Evolutionary conservation across 495 filamentous ascomycete genomes (phyloP).

Genomic region (Penicillium bialowiezense): DNA sequence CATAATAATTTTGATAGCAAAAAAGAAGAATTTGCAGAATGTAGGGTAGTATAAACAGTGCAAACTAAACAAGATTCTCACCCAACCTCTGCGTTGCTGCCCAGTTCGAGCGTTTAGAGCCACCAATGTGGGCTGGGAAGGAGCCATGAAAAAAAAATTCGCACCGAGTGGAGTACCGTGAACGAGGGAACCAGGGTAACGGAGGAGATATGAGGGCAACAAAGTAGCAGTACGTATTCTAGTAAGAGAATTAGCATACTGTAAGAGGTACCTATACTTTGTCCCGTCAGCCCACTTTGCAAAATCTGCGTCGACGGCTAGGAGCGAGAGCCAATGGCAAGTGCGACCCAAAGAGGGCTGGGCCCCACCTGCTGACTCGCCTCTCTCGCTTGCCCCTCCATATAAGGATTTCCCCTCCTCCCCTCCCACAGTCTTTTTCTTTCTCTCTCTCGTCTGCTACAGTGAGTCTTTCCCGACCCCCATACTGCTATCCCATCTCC

Average conservation of each 20-base stretch:
- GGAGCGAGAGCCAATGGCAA: conserved; percentile 31
- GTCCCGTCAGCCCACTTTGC: conserved; percentile 22
- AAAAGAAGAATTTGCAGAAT: not conserved
- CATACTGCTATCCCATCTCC: conserved; percentile 18
- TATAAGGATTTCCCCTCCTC: conserved; percentile 50
- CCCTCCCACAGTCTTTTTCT: conserved; percentile 43
- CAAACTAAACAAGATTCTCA: conserved; percentile 14
- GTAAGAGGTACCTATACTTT: conserved; percentile 2
- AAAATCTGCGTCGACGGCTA: conserved; percentile 35
- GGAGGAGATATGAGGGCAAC: not conserved
- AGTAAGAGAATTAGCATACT: not conserved
- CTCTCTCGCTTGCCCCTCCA: conserved; percentile 52
- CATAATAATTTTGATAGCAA: conserved; percentile 10
- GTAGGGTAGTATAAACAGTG: conserved; percentile 18
- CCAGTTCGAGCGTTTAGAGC: conserved; percentile 26
- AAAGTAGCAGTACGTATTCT: not conserved
- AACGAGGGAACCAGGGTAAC: conserved; percentile 31
- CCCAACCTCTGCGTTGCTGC: conserved; percentile 44
- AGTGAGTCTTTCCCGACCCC: conserved; percentile 47
- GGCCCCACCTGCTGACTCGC: conserved; percentile 42
- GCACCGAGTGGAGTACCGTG: conserved; percentile 16
- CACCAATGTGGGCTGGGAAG: conserved; percentile 19
- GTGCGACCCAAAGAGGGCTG: conserved; percentile 32
- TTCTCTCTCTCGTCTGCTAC: conserved; percentile 44
- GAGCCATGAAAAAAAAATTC: conserved; percentile 29